Conservation (phyloP, 2,329 filamentous ascomycete genomes). For the Cladophialophora exuberans region DNA sequence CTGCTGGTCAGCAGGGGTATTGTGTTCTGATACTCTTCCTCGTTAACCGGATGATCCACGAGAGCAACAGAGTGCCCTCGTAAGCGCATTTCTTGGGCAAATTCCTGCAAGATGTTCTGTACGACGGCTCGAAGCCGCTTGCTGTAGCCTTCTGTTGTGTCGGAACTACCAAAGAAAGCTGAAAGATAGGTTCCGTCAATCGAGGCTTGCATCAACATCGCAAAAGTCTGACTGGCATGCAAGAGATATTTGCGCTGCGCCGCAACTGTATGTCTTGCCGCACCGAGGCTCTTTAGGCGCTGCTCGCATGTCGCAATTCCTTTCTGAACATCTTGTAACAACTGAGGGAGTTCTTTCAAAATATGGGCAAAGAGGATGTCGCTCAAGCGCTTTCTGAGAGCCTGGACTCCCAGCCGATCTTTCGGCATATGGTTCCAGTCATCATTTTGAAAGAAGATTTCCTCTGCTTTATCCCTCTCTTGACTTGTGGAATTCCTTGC, state of each 20-base stretch:
- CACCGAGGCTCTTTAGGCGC: constrained; percentile 53
- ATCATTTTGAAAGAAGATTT: constrained; percentile 38
- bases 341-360: constrained; percentile 37
- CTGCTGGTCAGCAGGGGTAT: background rate
- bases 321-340: constrained; percentile 43
- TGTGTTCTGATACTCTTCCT: background rate
- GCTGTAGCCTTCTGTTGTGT: constrained; percentile 25
- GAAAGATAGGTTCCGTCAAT: constrained; percentile 47
- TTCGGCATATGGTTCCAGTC: constrained; percentile 36
- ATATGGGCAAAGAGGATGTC: constrained; percentile 41
- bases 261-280: constrained; percentile 37
- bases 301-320: constrained; percentile 40
- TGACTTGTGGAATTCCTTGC: constrained; percentile 13
- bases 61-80: constrained; percentile 21
- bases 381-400: constrained; percentile 39
- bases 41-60: background rate
- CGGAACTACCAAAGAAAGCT: constrained; percentile 42
- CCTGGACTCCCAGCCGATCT: constrained; percentile 36
- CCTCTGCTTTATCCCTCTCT: constrained; percentile 39
- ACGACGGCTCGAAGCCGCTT: constrained; percentile 37
- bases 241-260: constrained; percentile 41
- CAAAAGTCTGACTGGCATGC: constrained; percentile 43
- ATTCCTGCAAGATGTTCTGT: constrained; percentile 35
- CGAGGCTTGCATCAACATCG: constrained; percentile 41
- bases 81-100: constrained; percentile 30